phyloP scores from a whole-genome alignment of 371 early-diverging fungal species.

The Syncephalis plumigaleata region DNA sequence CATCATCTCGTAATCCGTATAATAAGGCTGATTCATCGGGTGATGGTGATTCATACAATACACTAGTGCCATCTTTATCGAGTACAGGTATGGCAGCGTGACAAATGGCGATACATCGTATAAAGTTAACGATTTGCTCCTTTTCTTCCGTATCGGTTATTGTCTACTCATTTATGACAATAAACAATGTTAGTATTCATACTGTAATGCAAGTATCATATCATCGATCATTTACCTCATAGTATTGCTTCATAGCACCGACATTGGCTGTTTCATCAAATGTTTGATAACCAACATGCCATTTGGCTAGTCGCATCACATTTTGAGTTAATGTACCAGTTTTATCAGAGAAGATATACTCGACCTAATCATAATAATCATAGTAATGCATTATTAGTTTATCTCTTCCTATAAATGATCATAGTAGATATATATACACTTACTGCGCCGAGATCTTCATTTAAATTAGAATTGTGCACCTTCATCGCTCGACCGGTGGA shows the following conservation, averaged over 20 bases:
- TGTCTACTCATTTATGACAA: too few relatives aligned
- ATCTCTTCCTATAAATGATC: too few relatives aligned
- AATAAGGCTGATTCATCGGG: conserved; percentile 71
- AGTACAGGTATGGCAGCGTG: conserved; percentile 46
- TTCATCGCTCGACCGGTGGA: conserved; percentile 36
- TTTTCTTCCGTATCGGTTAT: conserved; percentile 13
- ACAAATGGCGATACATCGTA: conserved; percentile 52
- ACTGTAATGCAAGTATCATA: too few relatives aligned
- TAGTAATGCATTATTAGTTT: too few relatives aligned
- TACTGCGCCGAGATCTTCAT: conserved; percentile 14
- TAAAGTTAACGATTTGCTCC: conserved; percentile 19
- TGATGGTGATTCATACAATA: conserved; percentile 52
- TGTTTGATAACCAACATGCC: conserved; percentile 12
- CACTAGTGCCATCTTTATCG: conserved; percentile 14
- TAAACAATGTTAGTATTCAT: too few relatives aligned
- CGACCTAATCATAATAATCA: conserved; percentile 35
- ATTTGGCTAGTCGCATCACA: conserved; percentile 44
- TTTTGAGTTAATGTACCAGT: conserved; percentile 74
- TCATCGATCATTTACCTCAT: too few relatives aligned
- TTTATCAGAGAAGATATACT: conserved; percentile 93
- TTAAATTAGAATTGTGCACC: conserved; percentile 54
- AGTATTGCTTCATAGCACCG: too few relatives aligned
- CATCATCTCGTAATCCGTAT: conserved; percentile 16
- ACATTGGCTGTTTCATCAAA: too few relatives aligned
- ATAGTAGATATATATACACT: too few relatives aligned